Conservation (phyloP, 2,329 filamentous ascomycete species). For the Alternaria metachromatica region DNA sequence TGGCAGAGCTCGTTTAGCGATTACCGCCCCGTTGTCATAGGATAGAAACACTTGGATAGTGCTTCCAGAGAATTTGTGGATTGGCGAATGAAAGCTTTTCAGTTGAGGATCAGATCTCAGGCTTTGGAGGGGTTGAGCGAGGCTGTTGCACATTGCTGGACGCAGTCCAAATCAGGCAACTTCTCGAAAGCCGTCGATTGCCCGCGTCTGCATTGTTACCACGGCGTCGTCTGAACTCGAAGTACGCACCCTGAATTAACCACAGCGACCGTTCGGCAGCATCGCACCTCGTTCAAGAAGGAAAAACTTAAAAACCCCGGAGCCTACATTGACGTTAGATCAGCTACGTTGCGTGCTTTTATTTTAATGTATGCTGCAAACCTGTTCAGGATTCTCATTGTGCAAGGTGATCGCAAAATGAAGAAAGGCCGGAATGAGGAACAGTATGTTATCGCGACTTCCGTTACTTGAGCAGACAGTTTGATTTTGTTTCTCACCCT, state of each 20-base stretch:
- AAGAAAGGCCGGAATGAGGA: neutral
- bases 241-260: no score
- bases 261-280: neutral
- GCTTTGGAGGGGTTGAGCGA: neutral
- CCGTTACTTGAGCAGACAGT: no score
- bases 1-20: no score
- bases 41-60: no score
- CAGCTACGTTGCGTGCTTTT: neutral
- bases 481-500: neutral
- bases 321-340: neutral
- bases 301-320: neutral
- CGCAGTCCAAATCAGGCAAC: neutral
- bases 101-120: no score
- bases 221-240: neutral
- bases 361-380: neutral
- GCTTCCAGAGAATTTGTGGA: no score
- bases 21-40: no score
- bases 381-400: neutral
- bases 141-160: neutral
- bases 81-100: no score
- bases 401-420: neutral
- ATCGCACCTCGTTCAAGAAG: neutral
- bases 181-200: neutral
- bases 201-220: neutral
- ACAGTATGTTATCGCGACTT: neutral